phyloP scores from a whole-genome alignment of 1,284 basidiomycete genomes.

The Blastosporella zonata region DNA sequence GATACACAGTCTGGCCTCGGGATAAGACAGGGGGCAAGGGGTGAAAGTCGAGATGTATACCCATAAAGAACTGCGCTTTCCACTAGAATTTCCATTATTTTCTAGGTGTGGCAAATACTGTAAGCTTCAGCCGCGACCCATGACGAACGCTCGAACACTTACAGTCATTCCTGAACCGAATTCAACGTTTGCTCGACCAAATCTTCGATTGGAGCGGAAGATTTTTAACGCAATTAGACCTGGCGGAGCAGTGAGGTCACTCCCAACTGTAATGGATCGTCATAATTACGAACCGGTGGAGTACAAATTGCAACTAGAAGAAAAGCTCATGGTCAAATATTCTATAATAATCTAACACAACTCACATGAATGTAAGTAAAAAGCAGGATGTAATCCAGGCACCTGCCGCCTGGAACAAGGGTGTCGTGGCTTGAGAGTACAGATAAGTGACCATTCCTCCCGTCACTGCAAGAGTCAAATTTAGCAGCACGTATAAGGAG shows the following conservation, averaged over 20 bases:
- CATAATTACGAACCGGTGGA: conserved; percentile 16
- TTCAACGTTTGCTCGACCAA: conserved; percentile 10
- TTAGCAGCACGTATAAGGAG: neutral
- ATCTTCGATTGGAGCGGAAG: conserved; percentile 16
- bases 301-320: conserved; percentile 21
- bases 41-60: conserved; percentile 8
- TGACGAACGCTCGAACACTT: neutral
- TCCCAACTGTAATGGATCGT: neutral
- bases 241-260: conserved; percentile 3
- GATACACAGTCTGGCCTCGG: conserved; percentile 15
- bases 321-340: neutral
- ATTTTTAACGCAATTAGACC: conserved; percentile 22
- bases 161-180: conserved; percentile 10
- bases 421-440: conserved; percentile 17
- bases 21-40: neutral
- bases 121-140: neutral
- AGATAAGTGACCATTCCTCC: conserved; percentile 20
- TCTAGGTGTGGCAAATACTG: conserved; percentile 8
- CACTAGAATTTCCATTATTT: conserved; percentile 22
- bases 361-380: conserved; percentile 22
- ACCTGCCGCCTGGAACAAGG: conserved; percentile 22
- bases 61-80: conserved; percentile 21
- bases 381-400: conserved; percentile 22
- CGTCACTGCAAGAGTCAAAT: conserved; percentile 7
- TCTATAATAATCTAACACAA: neutral